A percentile compares a stretch with the other conserved stretches of the same genome.
Conservation (phyloP, 1,284 basidiomycete species). For the Exobasidium cylindrosporum region DNA sequence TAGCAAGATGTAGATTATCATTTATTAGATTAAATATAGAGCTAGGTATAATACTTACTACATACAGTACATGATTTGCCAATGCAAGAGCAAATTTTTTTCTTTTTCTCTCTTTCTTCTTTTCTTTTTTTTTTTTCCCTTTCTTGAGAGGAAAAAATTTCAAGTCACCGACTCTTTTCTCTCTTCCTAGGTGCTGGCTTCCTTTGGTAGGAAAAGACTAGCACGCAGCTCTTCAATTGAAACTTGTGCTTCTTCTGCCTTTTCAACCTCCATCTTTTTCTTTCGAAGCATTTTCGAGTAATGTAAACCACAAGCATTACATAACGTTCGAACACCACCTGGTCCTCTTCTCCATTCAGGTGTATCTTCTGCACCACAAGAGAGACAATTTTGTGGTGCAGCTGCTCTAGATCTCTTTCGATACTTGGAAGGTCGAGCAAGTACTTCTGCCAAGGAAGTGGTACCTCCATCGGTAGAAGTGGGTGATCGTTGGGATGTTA, state of each 20-base stretch:
- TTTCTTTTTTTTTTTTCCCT: too few relatives aligned
- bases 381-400: conserved; percentile 45
- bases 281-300: conserved; percentile 42
- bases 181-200: too few relatives aligned
- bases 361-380: conserved; percentile 45
- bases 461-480: background rate
- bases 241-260: conserved; percentile 20
- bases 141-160: background rate
- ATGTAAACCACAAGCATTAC: conserved; percentile 50
- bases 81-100: too few relatives aligned
- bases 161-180: background rate
- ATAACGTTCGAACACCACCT: conserved; percentile 50
- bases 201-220: background rate
- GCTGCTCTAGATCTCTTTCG: conserved; percentile 52
- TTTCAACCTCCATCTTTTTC: conserved; percentile 30
- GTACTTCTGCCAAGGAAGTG: background rate
- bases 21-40: too few relatives aligned
- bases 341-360: conserved; percentile 53
- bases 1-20: background rate
- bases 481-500: background rate
- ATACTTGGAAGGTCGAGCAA: conserved; percentile 39
- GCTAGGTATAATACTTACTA: too few relatives aligned
- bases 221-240: conserved; percentile 43
- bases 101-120: too few relatives aligned
- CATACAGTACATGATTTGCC: too few relatives aligned